These are phyloP conservation scores for Fraxinus baroniana DNA, from an alignment of 305 asterid genomes.

Conservation along the genomic window DNA sequence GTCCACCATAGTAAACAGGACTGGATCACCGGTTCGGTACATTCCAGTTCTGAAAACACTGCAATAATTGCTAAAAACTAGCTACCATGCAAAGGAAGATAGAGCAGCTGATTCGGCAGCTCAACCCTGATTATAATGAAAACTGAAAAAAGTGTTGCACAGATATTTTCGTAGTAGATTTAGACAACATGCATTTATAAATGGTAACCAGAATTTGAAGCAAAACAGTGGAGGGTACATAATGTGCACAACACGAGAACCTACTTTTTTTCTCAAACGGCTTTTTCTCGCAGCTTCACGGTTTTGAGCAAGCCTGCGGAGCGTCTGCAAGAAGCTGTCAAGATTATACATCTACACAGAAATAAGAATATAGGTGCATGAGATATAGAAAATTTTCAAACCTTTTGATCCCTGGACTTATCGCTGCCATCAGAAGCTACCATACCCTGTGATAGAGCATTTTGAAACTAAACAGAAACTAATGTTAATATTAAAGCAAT, in stretches of 20 bases:
- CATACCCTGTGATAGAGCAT: constrained; percentile 43
- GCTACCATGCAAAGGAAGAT: constrained; percentile 1
- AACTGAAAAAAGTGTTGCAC: background rate
- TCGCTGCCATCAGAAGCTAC: constrained; percentile 94
- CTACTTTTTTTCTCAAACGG: constrained; percentile 87
- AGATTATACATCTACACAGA: constrained; percentile 21
- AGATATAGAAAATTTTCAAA: constrained; percentile 25
- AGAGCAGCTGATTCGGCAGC: background rate
- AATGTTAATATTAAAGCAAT: constrained; percentile 19
- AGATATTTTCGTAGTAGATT: background rate
- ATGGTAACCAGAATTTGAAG: constrained; percentile 13
- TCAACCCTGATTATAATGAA: background rate
- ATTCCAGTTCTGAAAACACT: background rate
- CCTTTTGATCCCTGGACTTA: constrained; percentile 97
- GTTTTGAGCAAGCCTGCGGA: constrained; percentile 99
- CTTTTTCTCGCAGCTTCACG: constrained; percentile 99
- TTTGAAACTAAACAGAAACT: constrained; percentile 55
- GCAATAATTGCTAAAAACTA: constrained; percentile 10
- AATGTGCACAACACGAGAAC: constrained; percentile 12
- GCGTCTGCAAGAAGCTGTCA: constrained; percentile 58
- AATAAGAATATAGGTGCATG: background rate
- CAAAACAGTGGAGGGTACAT: constrained; percentile 9
- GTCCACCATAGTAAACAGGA: background rate
- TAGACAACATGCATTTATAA: background rate
- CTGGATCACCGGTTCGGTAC: background rate